Percentiles rank a stretch among this genome's conserved stretches.
Conservation (phyloP, 495 filamentous ascomycete species). For the Penicillium ochrochloron region DNA sequence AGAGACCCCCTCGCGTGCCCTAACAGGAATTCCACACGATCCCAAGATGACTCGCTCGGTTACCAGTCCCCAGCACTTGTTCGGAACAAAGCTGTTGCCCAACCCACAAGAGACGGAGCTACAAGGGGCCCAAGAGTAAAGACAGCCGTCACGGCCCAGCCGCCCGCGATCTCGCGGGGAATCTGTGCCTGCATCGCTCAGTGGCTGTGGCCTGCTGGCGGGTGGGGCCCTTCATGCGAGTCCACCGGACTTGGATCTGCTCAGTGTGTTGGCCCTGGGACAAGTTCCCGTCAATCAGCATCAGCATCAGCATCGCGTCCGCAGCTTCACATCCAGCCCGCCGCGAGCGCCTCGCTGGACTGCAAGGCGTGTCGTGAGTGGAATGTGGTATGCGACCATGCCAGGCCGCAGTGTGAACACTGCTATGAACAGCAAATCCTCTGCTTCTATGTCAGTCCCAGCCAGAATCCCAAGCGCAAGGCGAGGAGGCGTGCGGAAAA, state of each 20-base stretch:
- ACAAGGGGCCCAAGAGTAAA: not conserved
- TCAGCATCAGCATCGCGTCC: constrained; percentile 4
- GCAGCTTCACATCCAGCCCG: constrained; percentile 6
- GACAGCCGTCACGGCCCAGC: not conserved
- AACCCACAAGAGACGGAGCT: not conserved
- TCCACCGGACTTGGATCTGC: not conserved
- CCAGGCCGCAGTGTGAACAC: constrained; percentile 41
- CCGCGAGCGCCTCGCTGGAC: constrained; percentile 9
- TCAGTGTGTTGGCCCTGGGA: not conserved
- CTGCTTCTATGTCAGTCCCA: constrained; percentile 43
- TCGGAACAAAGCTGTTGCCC: not conserved
- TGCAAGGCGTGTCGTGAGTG: constrained; percentile 43
- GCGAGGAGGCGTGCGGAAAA: not conserved
- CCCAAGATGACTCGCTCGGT: not conserved
- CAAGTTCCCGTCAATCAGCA: constrained; percentile 5
- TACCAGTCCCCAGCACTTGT: not conserved
- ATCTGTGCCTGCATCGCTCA: constrained; percentile 23
- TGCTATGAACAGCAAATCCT: constrained; percentile 44
- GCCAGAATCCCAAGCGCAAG: constrained; percentile 2
- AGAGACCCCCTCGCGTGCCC: not conserved
- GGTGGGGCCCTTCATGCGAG: constrained; percentile 24
- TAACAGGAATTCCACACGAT: not conserved
- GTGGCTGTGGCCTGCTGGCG: constrained; percentile 29
- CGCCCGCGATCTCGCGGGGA: constrained; percentile 16
- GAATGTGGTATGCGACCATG: constrained; percentile 39